Evolutionary conservation across 805 yeast species (phyloP).

Genomic region (Naumovozyma castellii): DNA sequence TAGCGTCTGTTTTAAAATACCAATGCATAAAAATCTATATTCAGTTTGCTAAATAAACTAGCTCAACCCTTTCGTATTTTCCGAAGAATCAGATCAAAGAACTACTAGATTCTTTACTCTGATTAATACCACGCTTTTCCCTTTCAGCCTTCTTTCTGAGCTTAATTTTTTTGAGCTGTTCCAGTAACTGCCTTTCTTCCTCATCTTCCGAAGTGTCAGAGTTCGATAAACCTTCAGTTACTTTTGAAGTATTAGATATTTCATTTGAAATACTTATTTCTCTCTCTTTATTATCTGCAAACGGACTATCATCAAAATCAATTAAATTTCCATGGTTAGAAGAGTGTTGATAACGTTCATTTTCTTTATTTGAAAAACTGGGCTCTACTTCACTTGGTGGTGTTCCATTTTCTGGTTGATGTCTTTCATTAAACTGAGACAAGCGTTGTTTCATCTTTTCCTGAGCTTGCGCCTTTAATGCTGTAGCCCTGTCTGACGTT

Average conservation of each 20-base stretch:
- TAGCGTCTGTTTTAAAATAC: no score
- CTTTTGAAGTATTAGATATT: not conserved
- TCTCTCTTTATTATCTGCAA: no score
- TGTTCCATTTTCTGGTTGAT: no score
- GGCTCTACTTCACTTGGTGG: not conserved
- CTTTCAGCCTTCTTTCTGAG: slow-evolving; percentile 47
- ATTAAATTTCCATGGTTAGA: slow-evolving; percentile 7
- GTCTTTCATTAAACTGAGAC: slow-evolving; percentile 69
- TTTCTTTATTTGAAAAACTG: not conserved
- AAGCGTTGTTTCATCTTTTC: slow-evolving; percentile 77
- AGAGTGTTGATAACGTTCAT: not conserved
- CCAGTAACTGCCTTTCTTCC: slow-evolving; percentile 37
- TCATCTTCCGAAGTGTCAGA: slow-evolving; percentile 37
- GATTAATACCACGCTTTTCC: slow-evolving; percentile 48
- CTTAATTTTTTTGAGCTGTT: slow-evolving; percentile 34
- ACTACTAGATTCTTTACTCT: slow-evolving; percentile 30
- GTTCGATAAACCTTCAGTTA: not conserved
- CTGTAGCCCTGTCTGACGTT: slow-evolving; percentile 69
- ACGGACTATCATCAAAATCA: not conserved
- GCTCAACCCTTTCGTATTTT: no score
- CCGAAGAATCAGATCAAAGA: no score
- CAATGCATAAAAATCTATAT: no score
- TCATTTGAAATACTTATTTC: no score
- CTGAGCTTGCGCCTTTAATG: slow-evolving; percentile 71
- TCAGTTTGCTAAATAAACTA: no score